Evolutionary conservation across 1,139 yeast genomes (phyloP), one percentile per base, ranked within the genome.

Genomic region (Saccharomyces hybrid): DNA sequence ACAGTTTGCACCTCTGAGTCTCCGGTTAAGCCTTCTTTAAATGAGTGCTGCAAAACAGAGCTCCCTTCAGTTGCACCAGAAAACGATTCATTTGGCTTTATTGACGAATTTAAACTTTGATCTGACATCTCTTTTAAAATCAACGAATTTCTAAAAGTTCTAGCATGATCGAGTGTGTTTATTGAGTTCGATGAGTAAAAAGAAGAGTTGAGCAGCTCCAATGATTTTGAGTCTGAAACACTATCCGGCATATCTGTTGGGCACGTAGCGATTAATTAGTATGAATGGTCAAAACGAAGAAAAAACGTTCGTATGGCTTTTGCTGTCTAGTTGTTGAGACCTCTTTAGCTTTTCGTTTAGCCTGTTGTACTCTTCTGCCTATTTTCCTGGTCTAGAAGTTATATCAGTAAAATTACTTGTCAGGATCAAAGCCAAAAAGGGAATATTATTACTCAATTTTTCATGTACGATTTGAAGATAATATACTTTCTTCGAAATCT

Each of bases 61-160:
- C 48, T 24, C 7, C 21, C 44, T 12, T 16, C 28, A 4, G 9
- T n/a, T 32, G 38, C 51, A 24, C 26, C 52, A 16, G 11, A 21
- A 8, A 53, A 49, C 14, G 28, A 49, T n/a, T 50, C 52, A 16
- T 48, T 41, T 11, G 55, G 50, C 29, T 47, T 51, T 27, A 53
- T 28, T n/a, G 58, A 49, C n/a, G 38, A 44, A 11, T 34, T 32
- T 11, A 62, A 47, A 49, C 63, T 61, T 9, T 55, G 57, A 34
- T 62, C 66, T 9, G 64, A 61, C 31, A 62, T 49, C 27, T 63
- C 67, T 42, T 58, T 58, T 32, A 78, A 57, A 73, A 75, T 58
- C 80, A 73, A 49, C 4, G 85, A 78, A 58, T 76, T 75, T 57
- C 84, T 73, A 48, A 82, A 69, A 53, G 73, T 77, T 46, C 72